Conservation (phyloP, 192 early-diverging fungal species). For the Entomortierella lignicola region DNA sequence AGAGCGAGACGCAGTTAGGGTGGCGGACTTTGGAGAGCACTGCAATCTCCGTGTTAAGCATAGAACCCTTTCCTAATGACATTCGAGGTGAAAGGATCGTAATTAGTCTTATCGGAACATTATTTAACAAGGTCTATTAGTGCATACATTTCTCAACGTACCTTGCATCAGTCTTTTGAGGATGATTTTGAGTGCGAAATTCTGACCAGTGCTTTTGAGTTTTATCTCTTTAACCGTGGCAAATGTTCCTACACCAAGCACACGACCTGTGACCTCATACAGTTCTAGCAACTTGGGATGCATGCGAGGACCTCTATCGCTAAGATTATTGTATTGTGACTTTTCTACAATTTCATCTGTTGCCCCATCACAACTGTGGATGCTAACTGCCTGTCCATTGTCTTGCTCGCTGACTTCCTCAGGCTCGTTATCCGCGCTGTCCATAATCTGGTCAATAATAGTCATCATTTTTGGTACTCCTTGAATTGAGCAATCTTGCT, state of each 20-base stretch:
- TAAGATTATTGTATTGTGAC: neutral
- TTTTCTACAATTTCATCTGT: neutral
- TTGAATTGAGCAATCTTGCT: neutral
- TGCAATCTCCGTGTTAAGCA: conserved; percentile 74
- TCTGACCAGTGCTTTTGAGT: conserved; percentile 62
- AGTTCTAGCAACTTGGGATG: conserved; percentile 43
- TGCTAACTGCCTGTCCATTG: neutral
- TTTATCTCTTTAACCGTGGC: conserved; percentile 76
- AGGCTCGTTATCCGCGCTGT: neutral
- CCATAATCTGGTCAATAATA: conserved; percentile 14
- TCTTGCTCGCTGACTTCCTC: neutral
- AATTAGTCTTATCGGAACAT: neutral
- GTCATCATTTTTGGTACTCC: conserved; percentile 22
- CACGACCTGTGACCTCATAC: conserved; percentile 61
- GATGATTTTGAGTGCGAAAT: conserved; percentile 83
- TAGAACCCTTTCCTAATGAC: conserved; percentile 65
- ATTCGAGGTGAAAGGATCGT: neutral
- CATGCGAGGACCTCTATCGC: conserved; percentile 18
- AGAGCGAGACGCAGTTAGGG: conserved; percentile 85
- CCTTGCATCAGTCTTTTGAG: conserved; percentile 67
- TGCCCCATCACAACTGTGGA: neutral
- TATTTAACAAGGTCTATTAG: no score
- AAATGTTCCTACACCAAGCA: conserved; percentile 65
- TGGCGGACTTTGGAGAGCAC: conserved; percentile 84
- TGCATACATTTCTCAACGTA: conserved; percentile 11